phyloP scores from a whole-genome alignment of 73 alveolate genomes.

The Urostyla sp. region DNA sequence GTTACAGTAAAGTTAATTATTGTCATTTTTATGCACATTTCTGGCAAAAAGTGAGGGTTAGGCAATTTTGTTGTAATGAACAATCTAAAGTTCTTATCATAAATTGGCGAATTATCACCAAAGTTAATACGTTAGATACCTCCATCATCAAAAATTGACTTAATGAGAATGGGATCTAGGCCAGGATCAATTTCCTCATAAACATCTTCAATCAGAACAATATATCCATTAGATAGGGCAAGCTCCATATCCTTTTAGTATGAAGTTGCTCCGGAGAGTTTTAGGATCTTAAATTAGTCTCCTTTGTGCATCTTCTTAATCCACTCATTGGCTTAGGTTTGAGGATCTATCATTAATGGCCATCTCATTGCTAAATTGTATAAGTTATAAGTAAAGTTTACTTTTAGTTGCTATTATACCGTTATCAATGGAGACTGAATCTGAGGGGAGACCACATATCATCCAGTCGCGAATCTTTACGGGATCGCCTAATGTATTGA shows the following conservation, averaged over 20 bases:
- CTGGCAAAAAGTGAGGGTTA: constrained; percentile 99
- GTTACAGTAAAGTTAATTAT: constrained; percentile 99
- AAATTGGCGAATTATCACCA: constrained; percentile 95
- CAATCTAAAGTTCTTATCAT: constrained; percentile 92
- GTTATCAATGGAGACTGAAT: constrained; percentile 96
- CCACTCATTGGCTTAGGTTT: constrained; percentile 95
- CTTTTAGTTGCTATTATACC: constrained; percentile 85
- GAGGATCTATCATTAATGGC: constrained; percentile 96
- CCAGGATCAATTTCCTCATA: constrained; percentile 98
- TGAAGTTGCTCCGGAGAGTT: constrained; percentile 9
- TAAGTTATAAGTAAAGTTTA: constrained; percentile 48
- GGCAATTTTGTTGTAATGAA: constrained; percentile 99
- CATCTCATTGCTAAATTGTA: constrained; percentile 56
- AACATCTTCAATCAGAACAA: constrained; percentile 93
- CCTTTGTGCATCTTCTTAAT: constrained; percentile 87
- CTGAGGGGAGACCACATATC: constrained; percentile 95
- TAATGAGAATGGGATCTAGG: constrained; percentile 96
- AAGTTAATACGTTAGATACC: constrained; percentile 44
- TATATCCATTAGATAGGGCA: constrained; percentile 42
- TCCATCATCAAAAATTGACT: constrained; percentile 63
- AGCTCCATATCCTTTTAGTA: constrained; percentile 43
- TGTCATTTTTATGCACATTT: constrained; percentile 97
- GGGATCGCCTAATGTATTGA: constrained; percentile 91
- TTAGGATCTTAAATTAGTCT: background rate
- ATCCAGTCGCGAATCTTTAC: constrained; percentile 98